phyloP scores from a whole-genome alignment of 2,329 filamentous ascomycete genomes.

The Amauroascus niger region DNA sequence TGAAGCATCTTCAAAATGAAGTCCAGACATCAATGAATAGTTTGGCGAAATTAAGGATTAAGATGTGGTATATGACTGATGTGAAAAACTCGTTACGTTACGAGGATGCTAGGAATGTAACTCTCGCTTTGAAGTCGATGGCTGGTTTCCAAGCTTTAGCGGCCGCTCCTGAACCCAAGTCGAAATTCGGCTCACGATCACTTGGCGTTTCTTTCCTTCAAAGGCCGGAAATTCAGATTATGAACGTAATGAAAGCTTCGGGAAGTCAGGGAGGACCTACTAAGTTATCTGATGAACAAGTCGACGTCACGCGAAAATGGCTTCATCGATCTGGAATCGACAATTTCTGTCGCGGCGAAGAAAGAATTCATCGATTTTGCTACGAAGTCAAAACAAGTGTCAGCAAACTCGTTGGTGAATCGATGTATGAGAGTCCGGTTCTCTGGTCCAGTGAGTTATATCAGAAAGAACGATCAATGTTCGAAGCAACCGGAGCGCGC shows the following conservation, averaged over 20 bases:
- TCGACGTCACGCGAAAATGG: conserved; percentile 75
- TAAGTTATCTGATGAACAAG: conserved; percentile 92
- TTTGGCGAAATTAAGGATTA: conserved; percentile 69
- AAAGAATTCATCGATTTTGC: conserved; percentile 86
- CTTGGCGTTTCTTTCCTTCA: conserved; percentile 55
- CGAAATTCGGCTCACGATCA: conserved; percentile 38
- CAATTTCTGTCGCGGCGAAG: conserved; percentile 90
- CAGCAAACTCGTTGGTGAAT: conserved; percentile 73
- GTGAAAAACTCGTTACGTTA: conserved; percentile 84
- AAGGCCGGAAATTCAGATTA: conserved; percentile 71
- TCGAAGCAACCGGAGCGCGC: conserved; percentile 34
- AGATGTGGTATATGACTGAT: conserved; percentile 98
- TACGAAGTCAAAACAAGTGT: conserved; percentile 83
- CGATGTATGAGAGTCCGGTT: conserved; percentile 72
- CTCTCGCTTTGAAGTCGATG: conserved; percentile 85
- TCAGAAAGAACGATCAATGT: conserved; percentile 52
- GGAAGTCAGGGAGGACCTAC: conserved; percentile 82
- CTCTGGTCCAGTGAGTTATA: conserved; percentile 90
- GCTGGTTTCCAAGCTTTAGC: conserved; percentile 42
- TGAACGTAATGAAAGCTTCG: conserved; percentile 74
- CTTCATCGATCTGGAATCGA: conserved; percentile 71
- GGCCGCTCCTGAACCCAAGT: conserved; percentile 26
- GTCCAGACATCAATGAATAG: conserved; percentile 66
- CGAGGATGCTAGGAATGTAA: conserved; percentile 75
- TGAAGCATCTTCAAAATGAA: conserved; percentile 64